Evolutionary conservation across 768 basidiomycete genomes (phyloP).

Genomic region (Botryobasidium botryosum): DNA sequence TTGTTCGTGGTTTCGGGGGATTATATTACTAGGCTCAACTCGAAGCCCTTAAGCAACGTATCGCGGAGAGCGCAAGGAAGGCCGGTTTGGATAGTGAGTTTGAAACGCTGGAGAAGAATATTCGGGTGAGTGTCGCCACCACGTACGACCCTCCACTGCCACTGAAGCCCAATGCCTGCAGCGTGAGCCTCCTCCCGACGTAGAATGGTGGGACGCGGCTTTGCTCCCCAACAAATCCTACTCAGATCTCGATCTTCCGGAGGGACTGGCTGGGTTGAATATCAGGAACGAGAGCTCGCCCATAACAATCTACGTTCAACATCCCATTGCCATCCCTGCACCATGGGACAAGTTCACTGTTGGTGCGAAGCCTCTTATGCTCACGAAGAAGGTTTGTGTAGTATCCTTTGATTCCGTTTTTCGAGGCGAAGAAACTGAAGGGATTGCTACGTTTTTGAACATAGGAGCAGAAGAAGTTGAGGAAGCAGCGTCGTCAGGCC

Average conservation of each 20-base stretch:
- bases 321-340: conserved; percentile 90
- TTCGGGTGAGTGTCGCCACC: conserved; percentile 39
- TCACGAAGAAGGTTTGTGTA: conserved; percentile 65
- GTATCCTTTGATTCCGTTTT: not conserved
- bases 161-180: conserved; percentile 19
- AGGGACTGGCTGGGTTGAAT: conserved; percentile 39
- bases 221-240: conserved; percentile 69
- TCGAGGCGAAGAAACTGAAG: too few relatives aligned
- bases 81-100: conserved; percentile 90
- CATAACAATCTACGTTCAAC: conserved; percentile 83
- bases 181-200: conserved; percentile 72
- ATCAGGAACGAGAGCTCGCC: conserved; percentile 54
- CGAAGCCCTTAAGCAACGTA: conserved; percentile 81
- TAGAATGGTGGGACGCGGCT: conserved; percentile 96
- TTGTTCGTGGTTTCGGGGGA: too few relatives aligned
- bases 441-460: conserved; percentile 3
- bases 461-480: conserved; percentile 90
- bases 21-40: conserved; percentile 40
- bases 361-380: conserved; percentile 68
- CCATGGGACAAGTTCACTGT: conserved; percentile 72
- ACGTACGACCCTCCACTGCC: not conserved
- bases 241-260: conserved; percentile 36
- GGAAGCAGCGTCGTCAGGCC: conserved; percentile 71
- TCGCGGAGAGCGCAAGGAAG: conserved; percentile 82
- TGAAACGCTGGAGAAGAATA: conserved; percentile 75